phyloP scores from a whole-genome alignment of 345 rosid genomes.

The Pugionium dolabratum region DNA sequence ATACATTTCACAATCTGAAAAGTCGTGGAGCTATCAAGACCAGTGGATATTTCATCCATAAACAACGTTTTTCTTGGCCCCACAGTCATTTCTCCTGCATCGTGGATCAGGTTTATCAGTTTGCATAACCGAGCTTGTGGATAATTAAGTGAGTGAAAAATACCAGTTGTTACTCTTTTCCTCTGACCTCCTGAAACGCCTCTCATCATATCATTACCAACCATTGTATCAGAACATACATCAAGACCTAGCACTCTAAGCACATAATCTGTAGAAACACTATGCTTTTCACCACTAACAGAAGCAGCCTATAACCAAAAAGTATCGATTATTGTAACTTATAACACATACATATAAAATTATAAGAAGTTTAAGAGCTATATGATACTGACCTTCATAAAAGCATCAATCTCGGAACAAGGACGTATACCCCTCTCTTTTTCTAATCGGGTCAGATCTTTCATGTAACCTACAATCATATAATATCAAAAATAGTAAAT shows the following conservation, averaged over 20 bases:
- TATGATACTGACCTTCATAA: constrained; percentile 71
- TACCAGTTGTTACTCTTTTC: constrained; percentile 93
- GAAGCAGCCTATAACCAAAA: constrained; percentile 71
- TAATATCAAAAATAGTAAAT: neutral
- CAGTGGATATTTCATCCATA: constrained; percentile 98
- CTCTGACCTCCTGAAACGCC: constrained; percentile 97
- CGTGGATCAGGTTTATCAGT: neutral
- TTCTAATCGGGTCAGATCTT: constrained; percentile 69
- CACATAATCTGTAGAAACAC: constrained; percentile 78
- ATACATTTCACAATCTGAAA: constrained; percentile 83
- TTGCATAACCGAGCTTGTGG: constrained; percentile 1
- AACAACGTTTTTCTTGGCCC: constrained; percentile 94
- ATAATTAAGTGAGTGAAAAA: constrained; percentile 27
- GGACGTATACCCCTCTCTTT: constrained; percentile 71
- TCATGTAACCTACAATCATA: constrained; percentile 50
- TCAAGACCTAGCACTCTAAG: constrained; percentile 91
- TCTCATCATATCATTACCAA: constrained; percentile 91
- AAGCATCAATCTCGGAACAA: constrained; percentile 83
- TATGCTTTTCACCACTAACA: constrained; percentile 69
- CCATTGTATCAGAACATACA: constrained; percentile 78
- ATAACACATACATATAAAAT: neutral
- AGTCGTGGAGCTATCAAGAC: constrained; percentile 95
- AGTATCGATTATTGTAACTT: neutral
- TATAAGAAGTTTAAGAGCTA: neutral
- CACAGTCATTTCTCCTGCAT: constrained; percentile 92